Evolutionary conservation across 2,329 filamentous ascomycete genomes (phyloP).

Genomic region (Cryoendolithus antarcticus): DNA sequence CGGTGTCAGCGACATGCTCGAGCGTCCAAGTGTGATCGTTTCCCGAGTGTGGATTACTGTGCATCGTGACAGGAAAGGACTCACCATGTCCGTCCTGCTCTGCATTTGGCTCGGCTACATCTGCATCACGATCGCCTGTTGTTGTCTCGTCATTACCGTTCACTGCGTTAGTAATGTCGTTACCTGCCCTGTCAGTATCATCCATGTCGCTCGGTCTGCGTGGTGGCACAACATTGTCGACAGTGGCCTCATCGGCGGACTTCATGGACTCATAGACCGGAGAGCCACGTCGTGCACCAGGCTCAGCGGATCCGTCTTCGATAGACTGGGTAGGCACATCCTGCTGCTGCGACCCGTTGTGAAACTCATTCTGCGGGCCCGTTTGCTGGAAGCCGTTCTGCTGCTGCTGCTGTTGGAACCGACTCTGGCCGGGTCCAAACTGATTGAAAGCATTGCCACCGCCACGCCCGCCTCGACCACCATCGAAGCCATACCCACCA

Average conservation of each 20-base stretch:
- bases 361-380: conserved; percentile 11
- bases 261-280: conserved; percentile 18
- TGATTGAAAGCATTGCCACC: conserved; percentile 32
- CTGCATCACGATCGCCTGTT: not conserved
- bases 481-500: conserved; percentile 25
- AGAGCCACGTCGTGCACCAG: conserved; percentile 14
- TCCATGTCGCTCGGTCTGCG: conserved; percentile 21
- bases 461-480: conserved; percentile 4
- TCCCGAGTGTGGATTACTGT: too few species aligned
- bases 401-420: conserved; percentile 44
- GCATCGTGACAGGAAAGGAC: not conserved
- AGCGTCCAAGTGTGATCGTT: too few species aligned
- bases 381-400: conserved; percentile 22
- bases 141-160: conserved; percentile 7
- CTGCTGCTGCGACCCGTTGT: conserved; percentile 7
- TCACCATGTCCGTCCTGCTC: not conserved
- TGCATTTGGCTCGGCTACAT: not conserved
- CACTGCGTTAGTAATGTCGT: conserved; percentile 18
- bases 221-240: conserved; percentile 11
- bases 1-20: too few species aligned
- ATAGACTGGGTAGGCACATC: conserved; percentile 10
- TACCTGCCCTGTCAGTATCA: conserved; percentile 21
- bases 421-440: conserved; percentile 21
- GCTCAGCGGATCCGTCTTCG: conserved; percentile 3
- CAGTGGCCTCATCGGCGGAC: conserved; percentile 7